Base-by-base conservation (phyloP, 2,329 filamentous ascomycete genomes). In the Xylaria sp. region DNA sequence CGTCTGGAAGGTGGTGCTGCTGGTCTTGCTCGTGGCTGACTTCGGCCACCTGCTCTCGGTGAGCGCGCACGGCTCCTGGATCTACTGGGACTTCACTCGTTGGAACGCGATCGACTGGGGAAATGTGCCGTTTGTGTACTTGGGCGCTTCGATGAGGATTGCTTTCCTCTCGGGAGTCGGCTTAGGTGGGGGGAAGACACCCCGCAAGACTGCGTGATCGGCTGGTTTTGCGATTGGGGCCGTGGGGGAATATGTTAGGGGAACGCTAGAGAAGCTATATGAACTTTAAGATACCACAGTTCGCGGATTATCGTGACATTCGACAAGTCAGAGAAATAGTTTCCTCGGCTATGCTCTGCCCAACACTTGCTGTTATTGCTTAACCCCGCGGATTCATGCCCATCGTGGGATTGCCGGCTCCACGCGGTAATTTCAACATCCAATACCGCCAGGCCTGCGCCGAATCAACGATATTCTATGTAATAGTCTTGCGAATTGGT, bases 31-130 rank as follows among this genome's bases (percentile, higher is more conserved):
- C 38, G 78, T 94, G 17, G 92, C 91, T n/a, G 92, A 95, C 78
- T 78, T 93, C 40, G 92, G 92, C 3, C 92, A 94, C 79, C 80
- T 94, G 64, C 92, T 89, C 79, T 89, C 88, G 42, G 85, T 94
- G 67, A 81, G 83, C 48, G 82, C 81, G 33, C 81, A 91, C 36
- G 92, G 92, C 0, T 72, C 77, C 13, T 80, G 81, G 9, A 56
- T 93, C n/a, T 93, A 91, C 79, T 92, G 88, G 84, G 83, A 88
- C 71, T 82, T 87, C 33, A 74, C 79, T 71, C 77, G 79, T 10
- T 93, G 90, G 91, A 92, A 91, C 77, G 83, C 84, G 13, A 90
- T 91, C 69, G 88, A 89, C 71, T 87, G 85, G 83, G 91, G 90
- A 1, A 92, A 92, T 75, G 84, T 93, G 17, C 86, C 85, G 0